phyloP scores from a whole-genome alignment of 441 rosid genomes.

The Adansonia rubrostipa region DNA sequence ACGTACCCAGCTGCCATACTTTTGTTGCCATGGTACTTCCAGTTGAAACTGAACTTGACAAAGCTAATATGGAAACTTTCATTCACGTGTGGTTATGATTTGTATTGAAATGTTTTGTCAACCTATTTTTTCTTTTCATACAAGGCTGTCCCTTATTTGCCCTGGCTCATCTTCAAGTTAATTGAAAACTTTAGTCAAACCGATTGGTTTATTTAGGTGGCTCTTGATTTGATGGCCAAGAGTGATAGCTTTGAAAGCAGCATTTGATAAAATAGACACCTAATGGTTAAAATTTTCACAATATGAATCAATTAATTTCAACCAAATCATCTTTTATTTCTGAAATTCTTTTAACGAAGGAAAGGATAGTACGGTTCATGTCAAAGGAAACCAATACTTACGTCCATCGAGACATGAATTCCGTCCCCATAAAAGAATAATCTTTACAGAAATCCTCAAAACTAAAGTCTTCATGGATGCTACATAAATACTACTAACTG shows the following conservation, averaged over 20 bases:
- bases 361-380: not conserved
- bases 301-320: slow-evolving; percentile 21
- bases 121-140: too few relatives aligned
- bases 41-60: too few relatives aligned
- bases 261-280: not conserved
- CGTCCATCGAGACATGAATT: slow-evolving; percentile 47
- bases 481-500: not conserved
- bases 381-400: slow-evolving; percentile 33
- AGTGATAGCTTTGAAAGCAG: too few relatives aligned
- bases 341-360: slow-evolving; percentile 25
- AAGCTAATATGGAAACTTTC: too few relatives aligned
- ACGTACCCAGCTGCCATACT: too few relatives aligned
- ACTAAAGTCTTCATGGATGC: slow-evolving; percentile 27
- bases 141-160: too few relatives aligned
- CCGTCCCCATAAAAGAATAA: slow-evolving; percentile 50
- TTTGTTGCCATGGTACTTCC: too few relatives aligned
- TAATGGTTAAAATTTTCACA: not conserved
- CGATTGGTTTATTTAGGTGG: too few relatives aligned
- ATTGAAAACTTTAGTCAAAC: too few relatives aligned
- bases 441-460: slow-evolving; percentile 31
- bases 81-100: too few relatives aligned
- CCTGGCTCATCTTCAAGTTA: not conserved
- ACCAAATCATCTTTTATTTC: slow-evolving; percentile 38
- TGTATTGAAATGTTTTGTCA: too few relatives aligned
- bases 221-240: too few relatives aligned